Percentiles rank a stretch among this genome's conserved stretches.
Evolutionary conservation across 2,329 filamentous ascomycete species (phyloP).

Genomic region (Sarocladium oryzae): DNA sequence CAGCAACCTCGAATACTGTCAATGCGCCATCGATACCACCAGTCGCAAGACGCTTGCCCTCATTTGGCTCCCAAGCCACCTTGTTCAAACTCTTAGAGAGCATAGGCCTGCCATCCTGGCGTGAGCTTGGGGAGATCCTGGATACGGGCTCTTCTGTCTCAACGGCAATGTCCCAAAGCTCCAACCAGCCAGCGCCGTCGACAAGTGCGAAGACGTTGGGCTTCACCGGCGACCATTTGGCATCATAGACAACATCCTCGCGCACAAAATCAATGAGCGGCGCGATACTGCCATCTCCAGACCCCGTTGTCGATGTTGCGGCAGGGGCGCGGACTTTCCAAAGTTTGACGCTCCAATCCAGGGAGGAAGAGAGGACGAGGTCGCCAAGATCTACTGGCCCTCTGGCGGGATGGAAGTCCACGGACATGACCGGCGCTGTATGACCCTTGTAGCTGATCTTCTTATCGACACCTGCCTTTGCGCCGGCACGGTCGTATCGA

Average conservation of each 20-base stretch:
- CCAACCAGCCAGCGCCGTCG: conserved; percentile 84
- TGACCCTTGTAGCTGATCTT: conserved; percentile 86
- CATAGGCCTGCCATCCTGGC: conserved; percentile 60
- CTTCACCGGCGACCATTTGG: conserved; percentile 88
- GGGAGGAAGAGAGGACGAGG: conserved; percentile 80
- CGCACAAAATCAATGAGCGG: conserved; percentile 86
- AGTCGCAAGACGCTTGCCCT: conserved; percentile 80
- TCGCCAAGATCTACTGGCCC: conserved; percentile 93
- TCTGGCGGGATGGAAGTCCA: conserved; percentile 88
- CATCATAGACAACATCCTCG: conserved; percentile 96
- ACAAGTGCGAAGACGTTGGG: conserved; percentile 93
- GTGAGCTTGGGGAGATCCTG: conserved; percentile 63
- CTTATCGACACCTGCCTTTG: conserved; percentile 90
- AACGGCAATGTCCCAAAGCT: conserved; percentile 90
- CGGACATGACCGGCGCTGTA: conserved; percentile 88
- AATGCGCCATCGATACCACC: conserved; percentile 88
- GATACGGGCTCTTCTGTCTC: conserved; percentile 90
- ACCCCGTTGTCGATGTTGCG: conserved; percentile 56
- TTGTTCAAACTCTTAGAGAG: conserved; percentile 88
- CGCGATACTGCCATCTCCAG: conserved; percentile 47
- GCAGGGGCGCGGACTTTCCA: conserved; percentile 88
- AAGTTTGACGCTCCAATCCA: conserved; percentile 96
- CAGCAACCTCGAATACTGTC: conserved; percentile 87
- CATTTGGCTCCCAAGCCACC: conserved; percentile 84
- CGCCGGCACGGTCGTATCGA: conserved; percentile 92